These are phyloP conservation scores for Nannochloris sp. DNA, from an alignment of 139 green algal genomes.

Conservation along the genomic window DNA sequence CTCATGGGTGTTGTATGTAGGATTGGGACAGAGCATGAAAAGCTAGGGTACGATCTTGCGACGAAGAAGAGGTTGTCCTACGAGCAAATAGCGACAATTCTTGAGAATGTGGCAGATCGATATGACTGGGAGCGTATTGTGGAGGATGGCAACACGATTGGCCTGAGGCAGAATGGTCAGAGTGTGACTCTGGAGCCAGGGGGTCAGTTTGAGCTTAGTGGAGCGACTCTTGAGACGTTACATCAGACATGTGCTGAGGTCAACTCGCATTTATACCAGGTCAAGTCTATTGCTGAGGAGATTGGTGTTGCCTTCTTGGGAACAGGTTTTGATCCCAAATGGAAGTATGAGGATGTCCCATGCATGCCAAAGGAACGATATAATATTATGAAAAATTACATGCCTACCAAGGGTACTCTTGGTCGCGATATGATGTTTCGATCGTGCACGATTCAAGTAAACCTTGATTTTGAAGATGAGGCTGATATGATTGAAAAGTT, in stretches of 20 bases:
- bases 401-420: constrained; percentile 80
- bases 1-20: constrained; percentile 30
- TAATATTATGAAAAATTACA: constrained; percentile 75
- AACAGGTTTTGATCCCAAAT: constrained; percentile 90
- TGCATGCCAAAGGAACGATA: constrained; percentile 91
- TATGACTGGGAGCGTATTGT: constrained; percentile 87
- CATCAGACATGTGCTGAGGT: constrained; percentile 94
- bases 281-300: constrained; percentile 47
- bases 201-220: constrained; percentile 96
- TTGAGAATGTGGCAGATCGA: constrained; percentile 55
- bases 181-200: constrained; percentile 94
- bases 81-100: constrained; percentile 65
- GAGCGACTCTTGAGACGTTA: constrained; percentile 79
- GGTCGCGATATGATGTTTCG: constrained; percentile 99
- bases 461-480: constrained; percentile 95
- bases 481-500: constrained; percentile 97
- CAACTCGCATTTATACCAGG: constrained; percentile 83
- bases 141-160: constrained; percentile 83
- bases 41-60: constrained; percentile 79
- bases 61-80: constrained; percentile 63
- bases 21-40: constrained; percentile 99
- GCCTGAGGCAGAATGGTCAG: constrained; percentile 59
- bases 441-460: constrained; percentile 97
- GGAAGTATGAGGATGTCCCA: constrained; percentile 68
- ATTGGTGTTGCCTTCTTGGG: constrained; percentile 60